A percentile compares a stretch with the other conserved stretches of the same genome.
These are phyloP conservation scores for Carex arenaria DNA, from an alignment of 202 grass and related monocot genomes.

Conservation along the genomic window DNA sequence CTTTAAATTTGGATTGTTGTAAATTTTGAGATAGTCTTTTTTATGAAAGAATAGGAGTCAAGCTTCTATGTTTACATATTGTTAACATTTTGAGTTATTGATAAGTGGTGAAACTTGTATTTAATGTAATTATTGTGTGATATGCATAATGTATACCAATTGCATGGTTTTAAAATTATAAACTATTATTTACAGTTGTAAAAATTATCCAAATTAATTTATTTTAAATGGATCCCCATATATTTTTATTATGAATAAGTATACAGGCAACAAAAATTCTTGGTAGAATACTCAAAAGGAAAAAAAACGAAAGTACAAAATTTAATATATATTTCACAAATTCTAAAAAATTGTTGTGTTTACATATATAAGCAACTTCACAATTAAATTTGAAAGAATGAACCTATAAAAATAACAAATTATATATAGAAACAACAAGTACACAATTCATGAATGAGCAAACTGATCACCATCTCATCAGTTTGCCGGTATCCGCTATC, in stretches of 20 bases:
- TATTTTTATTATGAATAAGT: not conserved
- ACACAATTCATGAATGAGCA: not conserved
- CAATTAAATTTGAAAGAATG: not conserved
- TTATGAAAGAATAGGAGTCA: no score
- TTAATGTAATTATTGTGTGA: no score
- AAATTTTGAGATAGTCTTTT: no score
- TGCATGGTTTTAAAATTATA: no score
- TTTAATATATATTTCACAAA: not conserved
- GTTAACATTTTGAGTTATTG: no score
- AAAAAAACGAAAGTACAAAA: not conserved
- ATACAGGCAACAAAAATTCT: not conserved
- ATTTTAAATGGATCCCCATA: no score
- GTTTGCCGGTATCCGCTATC: not conserved
- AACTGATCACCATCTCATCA: not conserved
- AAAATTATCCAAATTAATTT: no score
- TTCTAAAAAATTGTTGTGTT: not conserved
- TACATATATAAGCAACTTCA: not conserved
- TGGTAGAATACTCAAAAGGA: not conserved
- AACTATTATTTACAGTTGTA: no score
- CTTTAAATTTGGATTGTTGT: no score
- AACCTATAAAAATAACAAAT: not conserved
- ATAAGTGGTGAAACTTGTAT: no score
- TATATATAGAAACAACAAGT: not conserved
- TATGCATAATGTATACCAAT: no score
- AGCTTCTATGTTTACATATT: no score